These are phyloP conservation scores for Solanum pimpinellifolium DNA, from an alignment of 257 asterid species.

Conservation along the genomic window DNA sequence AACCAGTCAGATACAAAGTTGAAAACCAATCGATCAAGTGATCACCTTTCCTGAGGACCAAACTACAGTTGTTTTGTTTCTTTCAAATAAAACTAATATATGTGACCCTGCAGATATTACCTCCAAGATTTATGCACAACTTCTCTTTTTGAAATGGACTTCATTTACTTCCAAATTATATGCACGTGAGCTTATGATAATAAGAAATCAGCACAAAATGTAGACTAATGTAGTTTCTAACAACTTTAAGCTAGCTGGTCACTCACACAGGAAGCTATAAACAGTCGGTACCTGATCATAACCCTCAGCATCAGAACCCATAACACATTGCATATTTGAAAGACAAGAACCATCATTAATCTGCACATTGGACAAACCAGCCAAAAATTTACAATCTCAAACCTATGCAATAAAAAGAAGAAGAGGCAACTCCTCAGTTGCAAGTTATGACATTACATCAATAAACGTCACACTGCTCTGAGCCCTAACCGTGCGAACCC, in stretches of 20 bases:
- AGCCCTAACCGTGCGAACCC: constrained; percentile 84
- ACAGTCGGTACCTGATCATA: constrained; percentile 63
- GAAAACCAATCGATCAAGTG: neutral
- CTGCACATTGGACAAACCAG: constrained; percentile 23
- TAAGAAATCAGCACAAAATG: neutral
- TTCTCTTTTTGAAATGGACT: neutral
- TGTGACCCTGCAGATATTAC: neutral
- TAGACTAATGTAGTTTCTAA: neutral
- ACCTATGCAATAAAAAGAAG: neutral
- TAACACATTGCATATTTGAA: constrained; percentile 92
- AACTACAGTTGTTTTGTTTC: neutral
- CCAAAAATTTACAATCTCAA: neutral
- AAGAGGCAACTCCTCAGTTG: neutral
- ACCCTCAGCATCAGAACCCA: constrained; percentile 75
- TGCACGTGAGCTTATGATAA: neutral
- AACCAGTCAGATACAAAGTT: neutral
- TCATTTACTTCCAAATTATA: neutral
- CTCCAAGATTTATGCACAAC: neutral
- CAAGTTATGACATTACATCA: constrained; percentile 32
- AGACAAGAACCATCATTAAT: constrained; percentile 97
- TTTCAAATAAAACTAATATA: neutral
- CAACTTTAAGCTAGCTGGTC: neutral
- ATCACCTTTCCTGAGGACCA: neutral
- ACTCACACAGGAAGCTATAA: neutral
- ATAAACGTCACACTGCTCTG: constrained; percentile 87